Percentiles rank a stretch among this genome's conserved stretches.
Evolutionary conservation across 129 eudicot species (phyloP).

Genomic region (Logfia minima): DNA sequence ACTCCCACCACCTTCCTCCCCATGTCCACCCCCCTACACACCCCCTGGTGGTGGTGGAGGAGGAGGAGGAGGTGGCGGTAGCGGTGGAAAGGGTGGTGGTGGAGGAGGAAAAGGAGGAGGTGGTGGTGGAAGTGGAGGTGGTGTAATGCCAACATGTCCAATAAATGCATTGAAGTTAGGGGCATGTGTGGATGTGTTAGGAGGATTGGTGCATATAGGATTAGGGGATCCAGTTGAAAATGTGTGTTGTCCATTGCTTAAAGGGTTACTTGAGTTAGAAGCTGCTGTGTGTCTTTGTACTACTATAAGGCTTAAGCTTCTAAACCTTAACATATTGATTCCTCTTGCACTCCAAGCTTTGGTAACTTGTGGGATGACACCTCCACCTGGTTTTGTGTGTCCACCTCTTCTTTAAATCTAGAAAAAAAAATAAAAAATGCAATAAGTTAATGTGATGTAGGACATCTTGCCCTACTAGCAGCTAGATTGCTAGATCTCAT

Average conservation of each 20-base stretch:
- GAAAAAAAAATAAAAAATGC: neutral
- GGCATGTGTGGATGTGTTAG: constrained; percentile 77
- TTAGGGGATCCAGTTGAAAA: constrained; percentile 71
- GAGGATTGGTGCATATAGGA: constrained; percentile 86
- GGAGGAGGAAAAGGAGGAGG: constrained; percentile 25
- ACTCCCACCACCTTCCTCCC: constrained; percentile 42
- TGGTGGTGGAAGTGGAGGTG: constrained; percentile 30
- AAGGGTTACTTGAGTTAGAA: constrained; percentile 90
- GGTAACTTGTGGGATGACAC: constrained; percentile 66
- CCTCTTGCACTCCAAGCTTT: constrained; percentile 80
- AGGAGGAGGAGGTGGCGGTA: constrained; percentile 16
- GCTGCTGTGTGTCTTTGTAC: constrained; percentile 95
- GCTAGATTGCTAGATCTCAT: constrained; percentile 7
- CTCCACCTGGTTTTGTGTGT: constrained; percentile 92
- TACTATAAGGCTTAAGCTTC: constrained; percentile 75
- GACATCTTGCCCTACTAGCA: constrained; percentile 16
- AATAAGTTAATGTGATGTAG: constrained; percentile 21
- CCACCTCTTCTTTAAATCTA: constrained; percentile 51
- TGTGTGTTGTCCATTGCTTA: constrained; percentile 77
- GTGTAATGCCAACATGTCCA: constrained; percentile 68
- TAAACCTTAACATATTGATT: constrained; percentile 69
- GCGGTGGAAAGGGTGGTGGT: constrained; percentile 26
- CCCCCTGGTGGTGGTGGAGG: constrained; percentile 43
- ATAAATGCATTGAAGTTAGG: constrained; percentile 81
- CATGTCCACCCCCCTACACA: constrained; percentile 57